Conservation (phyloP, 805 yeast genomes). For the Diddensiella caesifluorescens region DNA sequence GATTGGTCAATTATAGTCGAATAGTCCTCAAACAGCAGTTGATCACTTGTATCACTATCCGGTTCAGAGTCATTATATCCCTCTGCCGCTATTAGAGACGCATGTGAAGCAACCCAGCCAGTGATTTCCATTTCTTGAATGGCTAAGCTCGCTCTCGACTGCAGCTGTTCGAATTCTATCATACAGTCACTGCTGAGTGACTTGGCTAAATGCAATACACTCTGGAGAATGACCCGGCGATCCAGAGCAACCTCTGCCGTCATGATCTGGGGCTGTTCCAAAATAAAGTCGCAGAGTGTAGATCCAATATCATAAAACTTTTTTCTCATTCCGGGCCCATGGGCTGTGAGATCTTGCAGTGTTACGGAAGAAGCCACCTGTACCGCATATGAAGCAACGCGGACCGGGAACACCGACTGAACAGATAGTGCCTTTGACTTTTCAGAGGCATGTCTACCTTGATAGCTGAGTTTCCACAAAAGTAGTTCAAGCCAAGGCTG, state of each 20-base stretch:
- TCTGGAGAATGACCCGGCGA: not conserved
- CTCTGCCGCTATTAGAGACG: no score
- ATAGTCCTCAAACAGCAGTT: no score
- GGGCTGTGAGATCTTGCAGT: conserved; percentile 9
- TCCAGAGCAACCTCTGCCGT: not conserved
- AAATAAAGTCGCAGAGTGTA: conserved; percentile 3
- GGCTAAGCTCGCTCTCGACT: not conserved
- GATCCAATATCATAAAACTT: conserved; percentile 12
- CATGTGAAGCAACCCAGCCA: no score
- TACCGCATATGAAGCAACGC: conserved; percentile 4
- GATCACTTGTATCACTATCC: no score
- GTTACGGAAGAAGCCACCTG: conserved; percentile 8
- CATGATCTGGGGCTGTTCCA: not conserved
- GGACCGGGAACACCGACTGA: conserved; percentile 5
- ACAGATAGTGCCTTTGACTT: not conserved
- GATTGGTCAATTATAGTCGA: no score
- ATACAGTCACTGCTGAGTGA: not conserved
- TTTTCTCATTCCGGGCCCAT: conserved; percentile 14
- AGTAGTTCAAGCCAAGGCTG: conserved; percentile 11
- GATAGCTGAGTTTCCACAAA: conserved; percentile 5
- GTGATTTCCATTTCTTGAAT: conserved; percentile 1
- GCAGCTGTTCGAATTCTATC: not conserved
- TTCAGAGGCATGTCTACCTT: not conserved
- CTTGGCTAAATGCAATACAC: not conserved
- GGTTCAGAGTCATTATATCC: no score